Evolutionary conservation across 306 rosid genomes (phyloP), one percentile per base, ranked within the genome.

Genomic region (Prinsepia uniflora): DNA sequence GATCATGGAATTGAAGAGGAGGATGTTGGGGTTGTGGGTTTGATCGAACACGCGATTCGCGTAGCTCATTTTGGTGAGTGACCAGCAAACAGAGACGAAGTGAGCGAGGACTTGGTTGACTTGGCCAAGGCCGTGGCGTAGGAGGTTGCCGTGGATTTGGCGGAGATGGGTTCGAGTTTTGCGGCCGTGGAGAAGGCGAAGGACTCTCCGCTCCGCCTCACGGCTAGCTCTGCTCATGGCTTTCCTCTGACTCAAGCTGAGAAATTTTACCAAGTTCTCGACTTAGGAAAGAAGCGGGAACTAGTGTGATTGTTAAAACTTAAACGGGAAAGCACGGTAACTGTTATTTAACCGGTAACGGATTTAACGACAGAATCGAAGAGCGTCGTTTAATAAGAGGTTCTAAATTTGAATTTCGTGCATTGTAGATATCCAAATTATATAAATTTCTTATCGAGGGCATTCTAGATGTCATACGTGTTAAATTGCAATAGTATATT

Each of bases 31-130:
- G 76, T 81, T 75, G 2, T 55, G 84, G 74, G 80, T 52, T 1
- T 72, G 84, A 63, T 67, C 19, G 76, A 90, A 88, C 71, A 93
- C 17, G 69, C 80, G 82, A 66, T 74, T 42, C 11, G 97, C 96
- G 65, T 93, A 87, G 64, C 70, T 30, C 73, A 82, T 72, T 55
- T 72, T 53, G 73, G 67, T 50, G 15, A 85, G 80, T 0, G 89
- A 39, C 18, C 82, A 76, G 71, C 92, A 90, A 24, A 87, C 70
- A 67, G 94, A 80, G 84, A 93, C 82, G 60, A 93, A 93, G 72
- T 88, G 97, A 46, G 98, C 65, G 54, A 88, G 84, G 72, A 90
- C 78, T 73, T 85, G 92, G 79, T 88, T 90, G 73, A 92, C 85
- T 10, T 84, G 89, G 68, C 84, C 84, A 17, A 93, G 97, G 47